Base-by-base conservation (phyloP, 2,329 filamentous ascomycete species). In the Aureobasidium sp. region DNA sequence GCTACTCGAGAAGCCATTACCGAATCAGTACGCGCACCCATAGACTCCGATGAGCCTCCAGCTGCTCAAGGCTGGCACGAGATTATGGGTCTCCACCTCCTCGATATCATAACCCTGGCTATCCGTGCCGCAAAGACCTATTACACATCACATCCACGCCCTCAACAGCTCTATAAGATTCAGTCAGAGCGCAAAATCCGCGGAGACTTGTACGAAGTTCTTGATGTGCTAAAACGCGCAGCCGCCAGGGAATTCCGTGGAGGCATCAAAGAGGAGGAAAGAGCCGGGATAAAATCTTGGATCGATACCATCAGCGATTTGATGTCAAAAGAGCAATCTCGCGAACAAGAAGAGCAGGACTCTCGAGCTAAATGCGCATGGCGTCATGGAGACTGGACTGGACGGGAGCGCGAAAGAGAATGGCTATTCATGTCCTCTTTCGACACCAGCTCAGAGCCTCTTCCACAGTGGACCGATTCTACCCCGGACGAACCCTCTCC, bases 61-160 rank as follows among this genome's bases (percentile, higher is more conserved):
- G 10, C 41, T 21, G 78, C 79, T 25, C 84, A 85, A 66, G 87
- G 86, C 9, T 96, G 89, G 86, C 85, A 89, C 72, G 91, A 97
- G 74, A 82, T 96, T 27, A 90, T 96, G 73, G 94, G 93, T 21
- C 86, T 97, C 79, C 90, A 95, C 69, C 85, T 99, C 41, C 83
- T 97, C 61, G 93, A 97, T 72, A 86, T 96, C 59, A 88, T 94
- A 71, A 99, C 94, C 1, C 81, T 97, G 59, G 93, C 93, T n/a
- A 97, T 99, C 67, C 86, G 91, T 58, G 91, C 93, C 1, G 94
- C 94, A 57, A 96, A 95, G 76, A 87, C 95, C 69, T 99, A 97
- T 77, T 97, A 99, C 75, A 97, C 92, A 0, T 84, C 91, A 4
- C 94, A 97, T 72, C 89, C 95, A 69, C 83, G 92, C 59, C 91